Percentiles rank a stretch among this genome's conserved stretches.
Conservation (phyloP, 345 rosid species). For the Geranium rotundifolium region DNA sequence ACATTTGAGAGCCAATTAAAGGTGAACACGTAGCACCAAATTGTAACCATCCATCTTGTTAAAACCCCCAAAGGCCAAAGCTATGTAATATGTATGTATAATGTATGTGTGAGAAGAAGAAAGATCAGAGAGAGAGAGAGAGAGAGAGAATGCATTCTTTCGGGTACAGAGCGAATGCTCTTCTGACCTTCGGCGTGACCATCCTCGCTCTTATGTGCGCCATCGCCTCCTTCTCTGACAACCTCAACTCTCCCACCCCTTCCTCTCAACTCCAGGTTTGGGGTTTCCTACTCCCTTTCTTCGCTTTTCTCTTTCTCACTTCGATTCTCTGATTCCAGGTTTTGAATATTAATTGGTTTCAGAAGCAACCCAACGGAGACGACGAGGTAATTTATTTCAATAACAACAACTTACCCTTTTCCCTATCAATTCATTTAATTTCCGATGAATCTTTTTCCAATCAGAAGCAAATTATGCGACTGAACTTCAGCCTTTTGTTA, state of each 20-base stretch:
- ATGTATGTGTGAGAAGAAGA: too few relatives aligned
- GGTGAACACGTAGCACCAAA: too few relatives aligned
- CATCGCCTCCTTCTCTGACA: slow-evolving; percentile 74
- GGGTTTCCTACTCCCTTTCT: slow-evolving; percentile 24
- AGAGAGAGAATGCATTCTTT: slow-evolving; percentile 61
- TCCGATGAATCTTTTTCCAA: too few relatives aligned
- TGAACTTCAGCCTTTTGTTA: too few relatives aligned
- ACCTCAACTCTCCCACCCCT: slow-evolving; percentile 67
- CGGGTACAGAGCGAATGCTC: slow-evolving; percentile 79
- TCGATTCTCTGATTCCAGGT: slow-evolving; percentile 9
- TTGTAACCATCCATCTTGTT: background rate
- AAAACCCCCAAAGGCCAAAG: background rate
- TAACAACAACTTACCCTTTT: too few relatives aligned
- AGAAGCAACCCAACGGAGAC: slow-evolving; percentile 75
- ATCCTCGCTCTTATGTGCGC: slow-evolving; percentile 80
- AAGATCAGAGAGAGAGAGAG: background rate
- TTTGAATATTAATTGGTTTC: slow-evolving; percentile 73
- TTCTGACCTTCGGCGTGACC: slow-evolving; percentile 71
- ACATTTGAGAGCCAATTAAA: too few relatives aligned
- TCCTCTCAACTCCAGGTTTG: slow-evolving; percentile 77
- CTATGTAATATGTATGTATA: too few relatives aligned
- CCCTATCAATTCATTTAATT: too few relatives aligned
- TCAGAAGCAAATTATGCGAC: too few relatives aligned
- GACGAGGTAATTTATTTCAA: slow-evolving; percentile 54
- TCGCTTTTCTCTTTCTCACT: background rate